Evolutionary conservation across 2,329 filamentous ascomycete species (phyloP).

Genomic region (Thermochaetoides dissita): DNA sequence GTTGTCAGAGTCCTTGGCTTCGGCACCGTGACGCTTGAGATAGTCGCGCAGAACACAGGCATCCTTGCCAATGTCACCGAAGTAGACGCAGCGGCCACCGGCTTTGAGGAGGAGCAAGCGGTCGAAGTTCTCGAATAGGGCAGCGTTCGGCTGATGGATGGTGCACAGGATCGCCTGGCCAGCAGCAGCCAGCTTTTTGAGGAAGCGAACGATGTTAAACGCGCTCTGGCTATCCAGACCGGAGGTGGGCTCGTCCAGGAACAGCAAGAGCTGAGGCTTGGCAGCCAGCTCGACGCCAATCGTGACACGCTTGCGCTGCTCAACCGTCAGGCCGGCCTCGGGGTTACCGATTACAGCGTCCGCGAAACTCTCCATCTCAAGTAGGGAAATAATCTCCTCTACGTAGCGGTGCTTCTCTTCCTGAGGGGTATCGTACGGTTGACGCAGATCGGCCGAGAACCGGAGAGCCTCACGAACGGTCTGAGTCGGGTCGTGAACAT

Average conservation of each 20-base stretch:
- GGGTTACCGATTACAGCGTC: conserved; percentile 44
- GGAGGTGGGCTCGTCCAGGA: conserved; percentile 66
- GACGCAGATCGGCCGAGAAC: conserved; percentile 48
- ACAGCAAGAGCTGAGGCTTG: conserved; percentile 62
- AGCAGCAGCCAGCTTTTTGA: conserved; percentile 62
- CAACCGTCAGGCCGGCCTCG: conserved; percentile 57
- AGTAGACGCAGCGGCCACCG: conserved; percentile 73
- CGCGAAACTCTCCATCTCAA: conserved; percentile 45
- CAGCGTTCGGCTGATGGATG: conserved; percentile 79
- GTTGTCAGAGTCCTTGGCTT: conserved; percentile 40
- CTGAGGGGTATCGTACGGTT: conserved; percentile 37
- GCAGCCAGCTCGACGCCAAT: conserved; percentile 84
- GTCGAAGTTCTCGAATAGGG: conserved; percentile 80
- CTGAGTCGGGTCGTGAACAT: conserved; percentile 47
- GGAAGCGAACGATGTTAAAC: conserved; percentile 64
- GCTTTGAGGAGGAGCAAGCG: conserved; percentile 63
- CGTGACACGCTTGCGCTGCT: conserved; percentile 62
- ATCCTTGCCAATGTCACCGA: conserved; percentile 69
- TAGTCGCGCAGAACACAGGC: conserved; percentile 56
- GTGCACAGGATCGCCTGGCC: conserved; percentile 84
- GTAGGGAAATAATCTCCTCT: conserved; percentile 40
- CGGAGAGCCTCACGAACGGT: conserved; percentile 50
- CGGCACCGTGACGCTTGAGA: conserved; percentile 45
- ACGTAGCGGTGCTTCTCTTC: conserved; percentile 46
- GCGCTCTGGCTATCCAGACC: conserved; percentile 60